Evolutionary conservation across 2,329 filamentous ascomycete species (phyloP).

Genomic region (Ramichloridium luteum): DNA sequence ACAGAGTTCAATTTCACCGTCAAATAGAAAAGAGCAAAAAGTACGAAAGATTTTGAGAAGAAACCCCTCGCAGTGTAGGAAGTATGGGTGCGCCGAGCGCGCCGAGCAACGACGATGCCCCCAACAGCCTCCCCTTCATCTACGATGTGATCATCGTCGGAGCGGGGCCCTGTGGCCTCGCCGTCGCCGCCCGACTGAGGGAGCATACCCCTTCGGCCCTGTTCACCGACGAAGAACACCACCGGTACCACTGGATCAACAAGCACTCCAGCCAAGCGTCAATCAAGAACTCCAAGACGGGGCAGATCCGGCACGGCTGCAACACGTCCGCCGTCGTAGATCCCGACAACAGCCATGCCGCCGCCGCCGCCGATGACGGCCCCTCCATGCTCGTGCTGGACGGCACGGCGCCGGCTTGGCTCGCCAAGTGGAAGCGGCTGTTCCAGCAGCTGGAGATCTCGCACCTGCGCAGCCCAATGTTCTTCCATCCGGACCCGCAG

Average conservation of each 20-base stretch:
- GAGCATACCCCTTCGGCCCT: constrained; percentile 65
- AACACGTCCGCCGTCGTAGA: constrained; percentile 14
- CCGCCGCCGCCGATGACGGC: constrained; percentile 3
- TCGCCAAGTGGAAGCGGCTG: constrained; percentile 56
- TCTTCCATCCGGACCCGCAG: constrained; percentile 67
- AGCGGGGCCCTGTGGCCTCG: constrained; percentile 62
- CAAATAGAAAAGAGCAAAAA: not conserved
- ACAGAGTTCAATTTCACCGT: too few species aligned
- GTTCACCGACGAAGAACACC: constrained; percentile 74
- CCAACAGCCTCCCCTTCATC: constrained; percentile 16
- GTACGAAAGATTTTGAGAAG: not conserved
- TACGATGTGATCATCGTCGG: constrained; percentile 63
- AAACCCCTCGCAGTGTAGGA: not conserved
- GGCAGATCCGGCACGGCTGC: constrained; percentile 25
- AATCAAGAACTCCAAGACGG: constrained; percentile 41
- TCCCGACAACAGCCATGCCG: constrained; percentile 1
- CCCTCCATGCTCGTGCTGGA: constrained; percentile 54
- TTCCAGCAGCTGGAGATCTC: constrained; percentile 59
- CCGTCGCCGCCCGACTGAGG: constrained; percentile 57
- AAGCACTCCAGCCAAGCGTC: constrained; percentile 50
- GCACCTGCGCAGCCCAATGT: constrained; percentile 66
- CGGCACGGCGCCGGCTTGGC: constrained; percentile 50
- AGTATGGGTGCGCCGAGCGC: not conserved
- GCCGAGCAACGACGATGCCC: not conserved
- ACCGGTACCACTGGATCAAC: constrained; percentile 66